Evolutionary conservation across 208 protist species (phyloP).

Genomic region (Crithidia fasciculata): DNA sequence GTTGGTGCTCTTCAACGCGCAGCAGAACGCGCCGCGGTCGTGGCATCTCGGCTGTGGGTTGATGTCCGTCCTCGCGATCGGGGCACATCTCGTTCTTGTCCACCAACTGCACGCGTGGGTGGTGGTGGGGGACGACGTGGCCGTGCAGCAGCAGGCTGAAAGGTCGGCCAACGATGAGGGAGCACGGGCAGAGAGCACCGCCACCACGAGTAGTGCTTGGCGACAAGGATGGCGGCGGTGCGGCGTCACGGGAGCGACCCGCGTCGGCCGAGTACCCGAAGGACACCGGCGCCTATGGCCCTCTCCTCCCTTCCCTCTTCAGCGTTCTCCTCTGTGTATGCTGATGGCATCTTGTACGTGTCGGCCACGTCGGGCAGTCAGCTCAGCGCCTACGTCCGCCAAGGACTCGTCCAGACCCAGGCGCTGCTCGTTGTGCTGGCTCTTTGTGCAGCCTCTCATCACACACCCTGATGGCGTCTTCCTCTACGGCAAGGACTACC

Average conservation of each 20-base stretch:
- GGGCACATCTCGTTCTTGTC: conserved; percentile 53
- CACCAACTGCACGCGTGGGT: conserved; percentile 36
- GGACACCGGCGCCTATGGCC: conserved; percentile 13
- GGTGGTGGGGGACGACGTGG: conserved; percentile 3
- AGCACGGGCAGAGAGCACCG: background rate
- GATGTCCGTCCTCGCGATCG: conserved; percentile 50
- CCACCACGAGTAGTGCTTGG: background rate
- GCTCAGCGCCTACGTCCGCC: conserved; percentile 24
- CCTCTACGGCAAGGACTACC: conserved; percentile 59
- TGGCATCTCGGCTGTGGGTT: conserved; percentile 64
- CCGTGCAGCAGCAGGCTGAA: background rate
- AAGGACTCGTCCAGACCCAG: conserved; percentile 25
- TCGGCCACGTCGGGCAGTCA: background rate
- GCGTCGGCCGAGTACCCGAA: conserved; percentile 2
- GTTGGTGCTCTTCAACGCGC: conserved; percentile 43
- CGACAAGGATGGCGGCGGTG: background rate
- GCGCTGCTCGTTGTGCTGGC: conserved; percentile 40
- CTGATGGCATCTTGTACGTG: conserved; percentile 27
- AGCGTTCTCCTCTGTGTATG: conserved; percentile 13
- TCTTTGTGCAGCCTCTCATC: conserved; percentile 63
- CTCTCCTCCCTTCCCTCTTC: conserved; percentile 25
- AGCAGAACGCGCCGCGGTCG: conserved; percentile 34
- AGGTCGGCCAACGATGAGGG: background rate
- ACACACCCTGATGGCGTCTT: conserved; percentile 72
- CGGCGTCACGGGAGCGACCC: no score